Evolutionary conservation across 2,329 filamentous ascomycete species (phyloP).

Genomic region (Cadophora luteo-olivacea): DNA sequence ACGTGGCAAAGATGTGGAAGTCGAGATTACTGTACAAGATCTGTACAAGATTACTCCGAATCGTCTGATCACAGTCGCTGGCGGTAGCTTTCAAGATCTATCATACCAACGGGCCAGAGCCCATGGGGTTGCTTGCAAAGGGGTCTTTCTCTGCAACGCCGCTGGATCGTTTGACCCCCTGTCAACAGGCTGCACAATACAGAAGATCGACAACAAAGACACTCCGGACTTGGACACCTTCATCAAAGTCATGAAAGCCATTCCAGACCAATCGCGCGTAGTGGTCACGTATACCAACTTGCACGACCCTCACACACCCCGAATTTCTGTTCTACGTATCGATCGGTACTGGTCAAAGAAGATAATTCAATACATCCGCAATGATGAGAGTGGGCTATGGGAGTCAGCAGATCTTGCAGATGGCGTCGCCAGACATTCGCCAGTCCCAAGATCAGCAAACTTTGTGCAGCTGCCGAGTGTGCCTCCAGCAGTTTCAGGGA

Average conservation of each 20-base stretch:
- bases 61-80: conserved; percentile 92
- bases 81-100: conserved; percentile 92
- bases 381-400: conserved; percentile 90
- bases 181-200: conserved; percentile 89
- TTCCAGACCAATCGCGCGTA: conserved; percentile 82
- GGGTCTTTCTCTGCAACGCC: conserved; percentile 94
- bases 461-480: conserved; percentile 93
- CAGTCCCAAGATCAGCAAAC: conserved; percentile 78
- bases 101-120: conserved; percentile 98
- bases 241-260: conserved; percentile 86
- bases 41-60: conserved; percentile 95
- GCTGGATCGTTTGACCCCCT: conserved; percentile 95
- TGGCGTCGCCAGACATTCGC: conserved; percentile 76
- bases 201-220: conserved; percentile 89
- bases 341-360: conserved; percentile 96
- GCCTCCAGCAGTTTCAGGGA: conserved; percentile 89
- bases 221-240: conserved; percentile 88
- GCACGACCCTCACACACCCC: conserved; percentile 89
- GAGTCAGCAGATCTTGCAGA: conserved; percentile 91
- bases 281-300: conserved; percentile 97
- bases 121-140: conserved; percentile 89
- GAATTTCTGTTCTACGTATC: conserved; percentile 89
- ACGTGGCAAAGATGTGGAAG: conserved; percentile 84
- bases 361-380: conserved; percentile 90
- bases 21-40: conserved; percentile 85